Evolutionary conservation across 2,329 filamentous ascomycete genomes (phyloP).

Genomic region (Botrytis medusae): DNA sequence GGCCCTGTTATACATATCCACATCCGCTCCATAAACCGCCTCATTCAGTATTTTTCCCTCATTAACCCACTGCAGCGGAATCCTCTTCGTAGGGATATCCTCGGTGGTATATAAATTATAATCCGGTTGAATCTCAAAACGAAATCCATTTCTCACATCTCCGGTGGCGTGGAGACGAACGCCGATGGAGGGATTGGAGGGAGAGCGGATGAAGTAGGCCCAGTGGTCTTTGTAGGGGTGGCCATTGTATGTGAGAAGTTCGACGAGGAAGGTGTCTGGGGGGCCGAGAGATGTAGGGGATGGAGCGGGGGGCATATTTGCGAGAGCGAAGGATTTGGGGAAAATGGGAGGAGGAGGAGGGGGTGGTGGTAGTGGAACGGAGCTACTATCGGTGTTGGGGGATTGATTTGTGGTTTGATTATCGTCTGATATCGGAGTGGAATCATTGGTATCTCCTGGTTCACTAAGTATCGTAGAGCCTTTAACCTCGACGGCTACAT

Average conservation of each 20-base stretch:
- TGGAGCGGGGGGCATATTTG: not conserved
- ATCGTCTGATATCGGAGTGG: no score
- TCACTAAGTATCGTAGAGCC: not conserved
- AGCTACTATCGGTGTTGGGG: not conserved
- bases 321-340: not conserved
- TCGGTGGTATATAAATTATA: not conserved
- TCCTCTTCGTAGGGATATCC: not conserved
- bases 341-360: not conserved
- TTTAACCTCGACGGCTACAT: not conserved
- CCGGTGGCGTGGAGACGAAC: not conserved
- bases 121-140: not conserved
- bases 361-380: not conserved
- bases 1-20: not conserved
- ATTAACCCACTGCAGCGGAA: not conserved
- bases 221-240: not conserved
- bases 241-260: not conserved
- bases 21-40: not conserved
- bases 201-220: not conserved
- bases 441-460: not conserved
- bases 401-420: not conserved
- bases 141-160: not conserved
- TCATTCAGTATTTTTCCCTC: not conserved
- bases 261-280: not conserved
- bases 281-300: fast-evolving
- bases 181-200: not conserved